Percentiles rank a stretch among this genome's conserved stretches.
Conservation (phyloP, 345 rosid species). For the Bruguiera parviflora region DNA sequence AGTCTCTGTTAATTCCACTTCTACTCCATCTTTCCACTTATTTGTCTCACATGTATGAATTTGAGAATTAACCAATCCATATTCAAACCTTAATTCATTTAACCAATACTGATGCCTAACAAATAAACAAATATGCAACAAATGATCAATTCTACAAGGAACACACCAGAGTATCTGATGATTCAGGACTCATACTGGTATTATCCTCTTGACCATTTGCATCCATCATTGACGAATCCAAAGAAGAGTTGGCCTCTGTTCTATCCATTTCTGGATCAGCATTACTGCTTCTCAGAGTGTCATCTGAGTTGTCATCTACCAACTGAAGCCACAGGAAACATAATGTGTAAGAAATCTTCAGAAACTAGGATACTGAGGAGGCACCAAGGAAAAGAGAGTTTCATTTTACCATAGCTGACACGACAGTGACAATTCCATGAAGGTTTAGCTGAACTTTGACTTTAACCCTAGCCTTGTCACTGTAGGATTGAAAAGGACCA, state of each 20-base stretch:
- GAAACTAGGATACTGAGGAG: background rate
- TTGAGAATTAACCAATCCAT: background rate
- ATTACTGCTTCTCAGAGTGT: constrained; percentile 18
- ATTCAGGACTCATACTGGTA: constrained; percentile 9
- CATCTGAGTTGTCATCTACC: constrained; percentile 39
- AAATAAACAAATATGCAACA: background rate
- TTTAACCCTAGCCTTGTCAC: constrained; percentile 57
- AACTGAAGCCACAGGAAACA: constrained; percentile 33
- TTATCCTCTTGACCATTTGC: constrained; percentile 32
- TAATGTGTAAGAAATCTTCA: background rate
- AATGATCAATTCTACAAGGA: background rate
- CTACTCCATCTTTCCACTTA: background rate
- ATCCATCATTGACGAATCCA: constrained; percentile 19
- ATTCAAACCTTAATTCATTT: constrained; percentile 30
- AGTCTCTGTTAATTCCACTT: background rate
- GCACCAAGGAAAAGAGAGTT: background rate
- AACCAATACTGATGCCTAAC: background rate
- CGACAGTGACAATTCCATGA: constrained; percentile 59
- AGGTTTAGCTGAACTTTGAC: constrained; percentile 60
- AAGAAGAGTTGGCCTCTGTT: constrained; percentile 20
- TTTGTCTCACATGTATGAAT: background rate
- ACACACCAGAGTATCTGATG: constrained; percentile 38
- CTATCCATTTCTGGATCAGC: constrained; percentile 18
- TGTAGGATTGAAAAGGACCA: constrained; percentile 57
- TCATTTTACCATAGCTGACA: constrained; percentile 55